Evolutionary conservation across 345 rosid species (phyloP).

Genomic region (Acer saccharum): DNA sequence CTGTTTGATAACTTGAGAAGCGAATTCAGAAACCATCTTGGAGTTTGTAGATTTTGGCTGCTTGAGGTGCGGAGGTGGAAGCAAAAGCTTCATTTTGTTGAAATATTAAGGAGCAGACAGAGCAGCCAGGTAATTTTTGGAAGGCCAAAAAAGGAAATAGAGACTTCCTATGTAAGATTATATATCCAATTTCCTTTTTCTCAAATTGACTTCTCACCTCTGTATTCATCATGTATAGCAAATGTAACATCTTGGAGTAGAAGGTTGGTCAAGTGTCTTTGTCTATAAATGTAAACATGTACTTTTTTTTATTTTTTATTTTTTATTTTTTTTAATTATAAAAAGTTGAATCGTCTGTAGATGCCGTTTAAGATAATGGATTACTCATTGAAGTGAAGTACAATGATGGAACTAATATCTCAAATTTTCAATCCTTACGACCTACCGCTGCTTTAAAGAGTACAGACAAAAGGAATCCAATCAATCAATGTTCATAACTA

Average conservation of each 20-base stretch:
- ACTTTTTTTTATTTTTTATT: not conserved
- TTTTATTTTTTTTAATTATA: not conserved
- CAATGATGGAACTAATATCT: not conserved
- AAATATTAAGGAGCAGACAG: not conserved
- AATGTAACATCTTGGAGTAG: not conserved
- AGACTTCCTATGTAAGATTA: not conserved
- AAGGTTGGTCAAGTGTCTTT: not conserved
- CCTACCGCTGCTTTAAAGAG: not conserved
- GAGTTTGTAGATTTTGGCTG: not conserved
- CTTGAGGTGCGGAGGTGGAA: not conserved
- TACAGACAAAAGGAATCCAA: not conserved
- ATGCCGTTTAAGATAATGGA: too few relatives aligned
- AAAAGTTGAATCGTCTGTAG: not conserved
- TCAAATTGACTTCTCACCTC: not conserved
- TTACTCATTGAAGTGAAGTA: too few relatives aligned
- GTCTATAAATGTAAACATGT: not conserved
- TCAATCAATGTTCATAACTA: conserved; percentile 9
- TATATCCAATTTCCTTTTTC: not conserved
- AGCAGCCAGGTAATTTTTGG: not conserved
- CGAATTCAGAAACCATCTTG: conserved; percentile 8
- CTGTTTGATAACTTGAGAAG: conserved; percentile 2
- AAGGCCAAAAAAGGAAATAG: not conserved
- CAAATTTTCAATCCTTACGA: not conserved
- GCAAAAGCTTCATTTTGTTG: not conserved
- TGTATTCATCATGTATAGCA: not conserved